These are phyloP conservation scores for Penicillium sp. DNA, from an alignment of 2,329 filamentous ascomycete species.

Conservation along the genomic window DNA sequence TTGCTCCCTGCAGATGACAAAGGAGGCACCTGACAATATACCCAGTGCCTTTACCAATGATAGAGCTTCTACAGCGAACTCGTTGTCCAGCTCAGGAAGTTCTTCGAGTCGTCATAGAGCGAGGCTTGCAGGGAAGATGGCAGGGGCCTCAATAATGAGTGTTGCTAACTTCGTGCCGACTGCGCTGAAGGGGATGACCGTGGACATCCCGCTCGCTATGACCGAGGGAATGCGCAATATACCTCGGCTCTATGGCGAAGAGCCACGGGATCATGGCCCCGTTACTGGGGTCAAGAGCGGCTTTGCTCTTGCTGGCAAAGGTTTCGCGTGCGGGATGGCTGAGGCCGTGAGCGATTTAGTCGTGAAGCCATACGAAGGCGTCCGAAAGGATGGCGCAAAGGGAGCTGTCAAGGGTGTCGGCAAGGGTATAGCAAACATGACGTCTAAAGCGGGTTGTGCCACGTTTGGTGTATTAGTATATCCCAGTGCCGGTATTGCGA, in stretches of 20 bases:
- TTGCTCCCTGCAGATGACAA: neutral
- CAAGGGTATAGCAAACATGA: slow-evolving; percentile 24
- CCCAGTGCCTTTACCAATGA: neutral
- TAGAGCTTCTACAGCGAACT: neutral
- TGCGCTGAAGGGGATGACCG: slow-evolving; percentile 30
- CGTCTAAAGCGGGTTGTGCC: neutral
- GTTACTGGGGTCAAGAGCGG: slow-evolving; percentile 35
- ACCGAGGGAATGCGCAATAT: slow-evolving; percentile 36
- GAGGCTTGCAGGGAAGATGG: neutral
- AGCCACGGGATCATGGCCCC: slow-evolving; percentile 28
- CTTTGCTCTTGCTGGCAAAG: slow-evolving; percentile 29
- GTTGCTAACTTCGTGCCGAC: slow-evolving; percentile 24
- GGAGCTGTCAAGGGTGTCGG: slow-evolving; percentile 35
- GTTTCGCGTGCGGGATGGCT: slow-evolving; percentile 30
- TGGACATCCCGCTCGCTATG: slow-evolving; percentile 37
- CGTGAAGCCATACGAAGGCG: slow-evolving; percentile 27
- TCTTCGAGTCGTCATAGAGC: too few species aligned
- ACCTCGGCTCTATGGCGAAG: slow-evolving; percentile 37
- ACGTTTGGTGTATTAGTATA: neutral
- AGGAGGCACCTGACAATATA: neutral
- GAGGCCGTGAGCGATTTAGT: slow-evolving; percentile 33
- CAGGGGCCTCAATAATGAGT: slow-evolving; percentile 16
- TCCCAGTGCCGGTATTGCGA: neutral
- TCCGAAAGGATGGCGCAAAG: slow-evolving; percentile 29
- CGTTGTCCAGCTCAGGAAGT: too few species aligned